Base-by-base conservation (phyloP, 208 protist genomes). In the Acanthamoeba royreba region DNA sequence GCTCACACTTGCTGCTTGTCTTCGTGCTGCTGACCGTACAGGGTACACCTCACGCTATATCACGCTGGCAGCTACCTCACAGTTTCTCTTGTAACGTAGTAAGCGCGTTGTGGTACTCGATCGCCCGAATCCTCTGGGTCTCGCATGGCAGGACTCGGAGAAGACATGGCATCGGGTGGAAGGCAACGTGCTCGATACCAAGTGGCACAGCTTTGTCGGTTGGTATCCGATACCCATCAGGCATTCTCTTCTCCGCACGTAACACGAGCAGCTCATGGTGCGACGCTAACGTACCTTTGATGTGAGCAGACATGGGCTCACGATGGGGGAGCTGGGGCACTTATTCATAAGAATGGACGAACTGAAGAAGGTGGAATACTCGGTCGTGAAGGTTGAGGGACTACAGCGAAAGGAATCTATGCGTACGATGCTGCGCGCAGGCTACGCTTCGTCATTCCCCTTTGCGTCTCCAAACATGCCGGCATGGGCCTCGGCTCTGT, bases 381-480 rank as follows among this genome's bases (percentile, higher is more conserved):
- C 83, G n/a, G 83, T 90, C 7, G 38, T 90, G 4, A 19, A 90
- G 83, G 83, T 90, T n/a, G 83, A 90, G 19, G 83, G 83, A 43
- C 83, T 90, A 35, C 53, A 38, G 4, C 43, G 83, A 25, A 58
- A 69, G 53, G 83, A 69, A 33, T 90, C 83, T 19, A 2, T 90
- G 35, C 47, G 52, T 31, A 66, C 52, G 22, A 42, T 90, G 83
- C 19, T 90, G 49, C 31, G 53, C 17, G 8, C 47, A 1, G 83
- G 83, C 49, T 90, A 72, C 25, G 83, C 83, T 25, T 46, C 53
- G 0, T 90, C 83, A n/a, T 90, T 90, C 22, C 83, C 83, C 19
- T 90, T 90, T 66, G 83, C 83, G 15, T 90, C 83, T 19, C 83
- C 83, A 2, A 90, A 90, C 83, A 90, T 90, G 83, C 83, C 83